Evolutionary conservation across 2,329 filamentous ascomycete genomes (phyloP).

Genomic region (Aspergillus quadrilineatus): DNA sequence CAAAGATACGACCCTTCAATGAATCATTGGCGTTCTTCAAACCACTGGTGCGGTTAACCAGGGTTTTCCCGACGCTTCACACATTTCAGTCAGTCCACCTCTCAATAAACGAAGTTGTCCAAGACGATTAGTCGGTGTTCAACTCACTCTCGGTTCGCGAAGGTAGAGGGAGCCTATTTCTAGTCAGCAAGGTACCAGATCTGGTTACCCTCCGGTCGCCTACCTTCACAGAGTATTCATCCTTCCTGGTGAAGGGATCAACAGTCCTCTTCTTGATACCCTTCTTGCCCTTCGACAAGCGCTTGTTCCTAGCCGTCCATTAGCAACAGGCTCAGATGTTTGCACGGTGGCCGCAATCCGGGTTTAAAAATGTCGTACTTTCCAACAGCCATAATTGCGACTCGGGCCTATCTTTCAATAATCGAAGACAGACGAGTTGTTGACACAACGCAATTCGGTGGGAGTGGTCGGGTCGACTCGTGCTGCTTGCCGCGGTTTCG

Average conservation of each 20-base stretch:
- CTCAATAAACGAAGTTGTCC: conserved; percentile 4
- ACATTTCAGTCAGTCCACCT: conserved; percentile 21
- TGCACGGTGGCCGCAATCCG: background rate
- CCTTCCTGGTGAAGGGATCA: conserved; percentile 97
- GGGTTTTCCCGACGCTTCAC: conserved; percentile 94
- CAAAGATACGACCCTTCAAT: conserved; percentile 97
- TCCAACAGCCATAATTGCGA: conserved; percentile 79
- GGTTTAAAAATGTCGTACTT: conserved; percentile 55
- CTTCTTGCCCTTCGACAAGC: conserved; percentile 99
- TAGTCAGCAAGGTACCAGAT: conserved; percentile 19
- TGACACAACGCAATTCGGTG: conserved; percentile 41
- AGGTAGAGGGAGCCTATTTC: conserved; percentile 81
- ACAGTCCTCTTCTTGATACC: conserved; percentile 99
- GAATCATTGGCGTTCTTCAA: conserved; percentile 99
- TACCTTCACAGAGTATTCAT: conserved; percentile 98
- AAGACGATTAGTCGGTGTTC: conserved; percentile 14
- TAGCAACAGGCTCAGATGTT: conserved; percentile 13
- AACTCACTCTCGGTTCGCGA: conserved; percentile 92
- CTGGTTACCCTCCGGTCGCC: conserved; percentile 24
- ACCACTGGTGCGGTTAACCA: conserved; percentile 99
- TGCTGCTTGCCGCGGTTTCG: conserved; percentile 34
- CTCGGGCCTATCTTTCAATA: conserved; percentile 46
- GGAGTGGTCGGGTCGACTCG: conserved; percentile 38
- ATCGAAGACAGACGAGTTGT: conserved; percentile 44
- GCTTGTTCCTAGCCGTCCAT: conserved; percentile 78